These are phyloP conservation scores for Rutstroemia sp. DNA, from an alignment of 2,329 filamentous ascomycete genomes.

Conservation along the genomic window DNA sequence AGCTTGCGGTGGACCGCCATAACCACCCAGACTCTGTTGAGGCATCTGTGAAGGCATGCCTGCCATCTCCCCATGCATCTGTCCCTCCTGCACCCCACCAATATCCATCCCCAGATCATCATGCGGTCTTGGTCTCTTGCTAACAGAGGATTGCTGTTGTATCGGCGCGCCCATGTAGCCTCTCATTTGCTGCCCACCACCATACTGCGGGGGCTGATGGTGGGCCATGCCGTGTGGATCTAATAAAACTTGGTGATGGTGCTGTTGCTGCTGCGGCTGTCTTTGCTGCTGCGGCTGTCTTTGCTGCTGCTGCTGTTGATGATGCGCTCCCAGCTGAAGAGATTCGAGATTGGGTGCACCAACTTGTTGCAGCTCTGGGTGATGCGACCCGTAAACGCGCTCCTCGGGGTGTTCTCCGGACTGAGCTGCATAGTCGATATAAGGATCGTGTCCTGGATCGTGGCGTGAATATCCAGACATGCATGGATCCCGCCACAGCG, in stretches of 20 bases:
- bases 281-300: conserved; percentile 50
- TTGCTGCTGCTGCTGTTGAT: conserved; percentile 42
- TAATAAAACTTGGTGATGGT: conserved; percentile 45
- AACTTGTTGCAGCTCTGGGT: conserved; percentile 26
- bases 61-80: conserved; percentile 31
- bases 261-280: conserved; percentile 45
- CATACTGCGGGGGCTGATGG: conserved; percentile 36
- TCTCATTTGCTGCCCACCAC: conserved; percentile 43
- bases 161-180: conserved; percentile 36
- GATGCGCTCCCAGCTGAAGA: conserved; percentile 38
- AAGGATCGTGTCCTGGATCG: conserved; percentile 45
- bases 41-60: conserved; percentile 48
- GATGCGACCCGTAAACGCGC: conserved; percentile 52
- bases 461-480: conserved; percentile 55
- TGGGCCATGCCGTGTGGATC: conserved; percentile 48
- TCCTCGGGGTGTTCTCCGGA: conserved; percentile 55
- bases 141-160: conserved; percentile 26
- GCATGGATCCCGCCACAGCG: conserved; percentile 72
- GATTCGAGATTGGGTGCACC: conserved; percentile 26
- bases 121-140: conserved; percentile 42
- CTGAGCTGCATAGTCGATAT: conserved; percentile 68
- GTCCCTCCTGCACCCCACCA: conserved; percentile 39
- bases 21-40: conserved; percentile 45
- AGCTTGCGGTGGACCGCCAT: conserved; percentile 32
- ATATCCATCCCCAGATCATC: conserved; percentile 47